Base-by-base conservation (phyloP, 768 basidiomycete species). In the Lactarius akahatsu region DNA sequence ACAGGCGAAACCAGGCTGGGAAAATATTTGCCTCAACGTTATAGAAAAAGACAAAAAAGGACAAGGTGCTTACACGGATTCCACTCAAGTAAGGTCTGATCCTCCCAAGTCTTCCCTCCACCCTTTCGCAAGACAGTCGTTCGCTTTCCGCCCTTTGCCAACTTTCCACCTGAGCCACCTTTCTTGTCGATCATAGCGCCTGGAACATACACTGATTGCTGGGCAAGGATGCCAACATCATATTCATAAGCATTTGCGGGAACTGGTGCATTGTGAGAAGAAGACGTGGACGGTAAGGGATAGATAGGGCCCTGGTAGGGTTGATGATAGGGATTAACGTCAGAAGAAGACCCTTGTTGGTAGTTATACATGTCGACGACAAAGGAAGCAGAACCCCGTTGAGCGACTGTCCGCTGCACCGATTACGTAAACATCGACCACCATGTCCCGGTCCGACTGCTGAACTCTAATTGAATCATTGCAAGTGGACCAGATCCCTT, bases 31-130 rank as follows among this genome's bases (percentile, higher is more conserved):
- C 71, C 69, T 71, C 57, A 69, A 36, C 16, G 28, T 66, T 40
- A 36, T 63, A 40, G 26, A 32, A 40, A 50, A 16, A 50, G 34
- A 36, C n/a, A 54, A 8, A 40, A 57, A 54, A 40, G 36, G 15
- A 40, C 57, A 52, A 43, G 50, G 9, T 28, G 82, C 92, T 71
- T 74, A 97, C 96, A 86, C 61, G 96, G 91, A 79, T 94, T 97
- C 97, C 97, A 99, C 72, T 99, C 97, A 16, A 98, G 78, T 63
- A 99, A 80, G 4, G 94, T 97, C 78, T 94, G 94, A 76, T 99
- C 97, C 76, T 99, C 97, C 97, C 97, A 99, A 28, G 92, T 89
- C 79, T 94, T 96, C 40, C 97, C 97, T 62, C 85, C 96, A 6
- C 96, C 96, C 77, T 98, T 98, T 61, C 97, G 83, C 57, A 99